Conservation (phyloP, 345 rosid genomes). For the Eutrema heterophyllum region DNA sequence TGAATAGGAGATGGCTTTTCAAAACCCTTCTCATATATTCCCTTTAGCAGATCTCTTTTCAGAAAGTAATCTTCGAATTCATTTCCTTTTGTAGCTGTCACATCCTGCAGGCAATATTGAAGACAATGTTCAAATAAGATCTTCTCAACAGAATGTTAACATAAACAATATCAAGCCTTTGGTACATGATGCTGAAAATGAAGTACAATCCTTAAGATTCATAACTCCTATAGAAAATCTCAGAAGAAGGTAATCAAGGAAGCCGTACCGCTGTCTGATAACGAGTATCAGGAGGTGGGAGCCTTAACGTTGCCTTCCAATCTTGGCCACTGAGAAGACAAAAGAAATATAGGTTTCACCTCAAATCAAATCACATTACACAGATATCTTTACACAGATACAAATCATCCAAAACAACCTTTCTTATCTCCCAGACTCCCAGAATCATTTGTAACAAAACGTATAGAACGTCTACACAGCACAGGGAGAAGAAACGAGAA, state of each 20-base stretch:
- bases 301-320: slow-evolving; percentile 85
- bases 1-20: slow-evolving; percentile 99
- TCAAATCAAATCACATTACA: neutral
- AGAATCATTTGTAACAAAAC: neutral
- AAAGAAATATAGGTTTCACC: neutral
- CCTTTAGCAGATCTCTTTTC: slow-evolving; percentile 92
- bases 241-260: neutral
- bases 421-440: neutral
- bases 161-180: neutral
- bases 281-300: slow-evolving; percentile 86
- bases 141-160: neutral
- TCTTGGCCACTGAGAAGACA: slow-evolving; percentile 62
- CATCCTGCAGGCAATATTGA: slow-evolving; percentile 57
- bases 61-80: slow-evolving; percentile 98
- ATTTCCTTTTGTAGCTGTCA: slow-evolving; percentile 97
- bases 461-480: neutral
- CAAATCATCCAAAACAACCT: neutral
- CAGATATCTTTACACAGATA: neutral
- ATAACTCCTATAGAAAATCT: neutral
- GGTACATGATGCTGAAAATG: slow-evolving; percentile 46
- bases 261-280: slow-evolving; percentile 81
- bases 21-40: slow-evolving; percentile 97
- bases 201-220: neutral
- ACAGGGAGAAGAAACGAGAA: neutral
- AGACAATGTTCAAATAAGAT: slow-evolving; percentile 31